Evolutionary conservation across 192 early-diverging fungal species (phyloP).

Genomic region (Umbelopsis ramanniana): DNA sequence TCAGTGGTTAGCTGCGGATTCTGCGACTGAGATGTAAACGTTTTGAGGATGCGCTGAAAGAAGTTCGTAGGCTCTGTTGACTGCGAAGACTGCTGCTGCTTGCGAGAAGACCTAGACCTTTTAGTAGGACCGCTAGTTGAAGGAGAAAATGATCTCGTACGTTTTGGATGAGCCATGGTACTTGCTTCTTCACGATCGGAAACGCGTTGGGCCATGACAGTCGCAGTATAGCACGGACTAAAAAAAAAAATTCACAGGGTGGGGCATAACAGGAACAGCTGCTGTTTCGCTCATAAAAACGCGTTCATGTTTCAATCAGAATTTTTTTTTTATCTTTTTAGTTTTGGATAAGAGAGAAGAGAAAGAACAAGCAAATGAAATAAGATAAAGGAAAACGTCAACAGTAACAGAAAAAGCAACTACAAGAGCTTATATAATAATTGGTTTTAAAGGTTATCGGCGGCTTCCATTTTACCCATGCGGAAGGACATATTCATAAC

Average conservation of each 20-base stretch:
- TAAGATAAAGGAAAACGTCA: not conserved
- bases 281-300: too few relatives aligned
- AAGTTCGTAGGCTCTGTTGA: not conserved
- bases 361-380: not conserved
- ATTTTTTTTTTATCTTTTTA: too few relatives aligned
- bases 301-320: too few relatives aligned
- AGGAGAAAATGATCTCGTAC: not conserved
- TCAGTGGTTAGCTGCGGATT: not conserved
- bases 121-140: not conserved
- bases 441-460: constrained; percentile 27
- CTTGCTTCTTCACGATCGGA: not conserved
- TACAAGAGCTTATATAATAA: not conserved
- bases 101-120: not conserved
- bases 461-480: constrained; percentile 35
- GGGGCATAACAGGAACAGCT: too few relatives aligned
- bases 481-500: constrained; percentile 32
- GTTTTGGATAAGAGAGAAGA: too few relatives aligned
- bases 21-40: constrained; percentile 3
- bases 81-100: not conserved
- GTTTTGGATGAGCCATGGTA: not conserved
- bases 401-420: not conserved
- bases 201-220: not conserved
- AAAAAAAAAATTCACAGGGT: not conserved
- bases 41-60: constrained; percentile 9
- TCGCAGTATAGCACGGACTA: not conserved